Base-by-base conservation (phyloP, 345 rosid genomes). In the Moricandia arvensis region DNA sequence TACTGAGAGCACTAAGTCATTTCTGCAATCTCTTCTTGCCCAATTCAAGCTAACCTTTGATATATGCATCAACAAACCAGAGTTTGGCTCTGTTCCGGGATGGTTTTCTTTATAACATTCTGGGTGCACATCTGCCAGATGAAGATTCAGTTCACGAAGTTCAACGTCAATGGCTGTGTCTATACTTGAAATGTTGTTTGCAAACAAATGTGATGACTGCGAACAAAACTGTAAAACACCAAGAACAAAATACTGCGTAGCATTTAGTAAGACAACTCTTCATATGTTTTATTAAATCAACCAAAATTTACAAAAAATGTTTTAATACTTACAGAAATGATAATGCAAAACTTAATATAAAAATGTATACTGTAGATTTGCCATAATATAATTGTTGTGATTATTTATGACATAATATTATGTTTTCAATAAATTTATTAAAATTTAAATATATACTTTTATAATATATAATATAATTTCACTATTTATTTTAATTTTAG, bases 61-160 rank as follows among this genome's bases (percentile, higher is more conserved):
- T 81, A 95, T 74, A 80, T 95, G 95, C 86, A 92, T 71, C 74
- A 92, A 72, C 21, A 97, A 88, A 81, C 98, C 89, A 30, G 90
- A 90, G 89, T 95, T 92, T 43, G 94, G 88, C 82, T 95, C 97
- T 73, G 90, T 84, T 27, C 90, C 86, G 17, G 89, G 89, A 64
- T 87, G 90, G 81, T 86, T 85, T 80, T 86, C 98, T 76, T 84
- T 90, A 75, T 86, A 80, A 84, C 86, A 89, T 84, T 94, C 95
- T 78, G 90, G 93, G 81, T 90, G 90, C 78, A 90, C 99, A 77
- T 90, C 97, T 74, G 89, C 93, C 91, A 86, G 79, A 83, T 92
- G 89, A 79, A 95, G 81, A 87, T 95, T 95, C 51, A 95, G 75
- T 71, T 95, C 99, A 75, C 99, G 97, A 80, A 95, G 92, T 79